Evolutionary conservation across 805 yeast species (phyloP), one percentile per base, ranked within the genome.

Genomic region (Komagataella pseudopastoris): DNA sequence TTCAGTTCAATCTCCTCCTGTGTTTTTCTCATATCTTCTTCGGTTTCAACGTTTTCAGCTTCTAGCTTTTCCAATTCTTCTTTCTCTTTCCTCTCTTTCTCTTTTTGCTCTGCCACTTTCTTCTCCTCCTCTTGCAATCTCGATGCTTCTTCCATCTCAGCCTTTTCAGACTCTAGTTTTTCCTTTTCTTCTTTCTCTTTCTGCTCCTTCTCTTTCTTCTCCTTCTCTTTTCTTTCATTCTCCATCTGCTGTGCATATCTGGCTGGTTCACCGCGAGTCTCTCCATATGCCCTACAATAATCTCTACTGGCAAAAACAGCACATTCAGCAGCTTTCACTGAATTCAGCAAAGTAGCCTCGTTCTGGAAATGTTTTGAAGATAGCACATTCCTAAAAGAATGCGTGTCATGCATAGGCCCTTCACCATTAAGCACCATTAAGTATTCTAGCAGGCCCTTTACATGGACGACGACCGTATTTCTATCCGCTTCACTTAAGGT

Each of bases 401-500:
- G 39, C 2, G 14, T 30, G 14, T 30, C 39, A 30, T 30, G 39
- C 4, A 30, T 30, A 30, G 39, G 39, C 14, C 39, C 39, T 14
- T 30, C 46, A 10, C 17, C 36, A 22, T 48, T 46, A 22, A 51
- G 23, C 14, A 22, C 45, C 16, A 48, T 24, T 8, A 53, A n/a
- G 7, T 57, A 59, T 14, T 55, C 56, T 49, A 71, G 56, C 4
- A 70, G 51, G 2, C 71, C 71, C 49, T 58, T 61, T 8, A 71
- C 58, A 52, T 69, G 68, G 14, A 71, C 53, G 10, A 63, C 57
- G 49, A 65, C 65, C 14, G 69, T 69, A 14, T 71, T 69, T 24
- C 58, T 55, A 56, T 71, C 75, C 6, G 68, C 65, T 22, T 66
- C 66, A 1, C 74, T 69, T 8, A 68, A 56, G 2, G 72, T 56